These are phyloP conservation scores for Purpureocillium lavendulum DNA, from an alignment of 2,329 filamentous ascomycete species.

Conservation along the genomic window DNA sequence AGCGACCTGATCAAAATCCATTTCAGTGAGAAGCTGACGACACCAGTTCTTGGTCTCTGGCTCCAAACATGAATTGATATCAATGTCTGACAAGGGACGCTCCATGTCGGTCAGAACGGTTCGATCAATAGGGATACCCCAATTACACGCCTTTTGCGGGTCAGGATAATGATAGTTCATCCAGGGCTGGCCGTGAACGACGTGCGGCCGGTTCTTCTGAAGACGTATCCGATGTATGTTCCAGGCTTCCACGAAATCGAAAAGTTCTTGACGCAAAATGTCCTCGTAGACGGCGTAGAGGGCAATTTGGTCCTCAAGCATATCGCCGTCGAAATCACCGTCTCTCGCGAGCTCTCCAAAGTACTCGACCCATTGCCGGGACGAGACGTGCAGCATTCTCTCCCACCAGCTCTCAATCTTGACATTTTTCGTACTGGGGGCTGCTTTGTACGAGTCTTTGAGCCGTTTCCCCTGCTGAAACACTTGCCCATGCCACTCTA, in stretches of 20 bases:
- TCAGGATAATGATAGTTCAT: constrained; percentile 5
- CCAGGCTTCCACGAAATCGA: constrained; percentile 2
- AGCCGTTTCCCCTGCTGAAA: not conserved
- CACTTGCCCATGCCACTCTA: not conserved
- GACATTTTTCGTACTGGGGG: constrained; percentile 2
- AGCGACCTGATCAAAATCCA: not conserved
- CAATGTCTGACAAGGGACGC: too few species aligned
- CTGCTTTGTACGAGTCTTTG: constrained; percentile 2
- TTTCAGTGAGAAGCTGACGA: not conserved
- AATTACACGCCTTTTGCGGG: constrained; percentile 3
- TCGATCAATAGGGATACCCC: not conserved
- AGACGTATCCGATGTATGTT: not conserved
- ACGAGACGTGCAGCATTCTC: constrained; percentile 1
- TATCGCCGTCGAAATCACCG: constrained; percentile 4
- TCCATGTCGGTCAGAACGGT: too few species aligned
- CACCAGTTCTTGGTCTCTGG: not conserved
- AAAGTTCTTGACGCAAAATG: constrained; percentile 1
- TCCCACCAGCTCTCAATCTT: constrained; percentile 3
- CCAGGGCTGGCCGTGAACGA: not conserved
- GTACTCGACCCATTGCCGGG: constrained; percentile 3
- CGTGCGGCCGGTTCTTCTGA: not conserved
- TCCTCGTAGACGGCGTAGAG: constrained; percentile 3
- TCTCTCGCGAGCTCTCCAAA: constrained; percentile 5
- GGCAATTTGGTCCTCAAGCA: constrained; percentile 2
- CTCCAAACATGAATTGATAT: too few species aligned